phyloP scores from a whole-genome alignment of 352 stramenopile species.

The Phytophthora chlamydospora region DNA sequence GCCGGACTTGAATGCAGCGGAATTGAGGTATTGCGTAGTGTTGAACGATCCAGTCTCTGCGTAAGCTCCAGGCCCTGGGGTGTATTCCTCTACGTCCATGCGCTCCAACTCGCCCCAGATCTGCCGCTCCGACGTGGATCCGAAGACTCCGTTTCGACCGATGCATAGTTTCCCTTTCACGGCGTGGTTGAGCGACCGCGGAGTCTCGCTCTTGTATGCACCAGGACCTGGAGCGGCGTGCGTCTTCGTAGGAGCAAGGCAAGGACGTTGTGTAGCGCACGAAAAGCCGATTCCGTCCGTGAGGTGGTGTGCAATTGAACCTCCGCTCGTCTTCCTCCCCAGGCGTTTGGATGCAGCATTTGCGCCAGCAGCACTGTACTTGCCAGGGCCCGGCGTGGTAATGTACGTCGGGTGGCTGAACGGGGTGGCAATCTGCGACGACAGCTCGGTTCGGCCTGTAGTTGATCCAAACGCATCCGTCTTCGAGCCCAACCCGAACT shows the following conservation, averaged over 20 bases:
- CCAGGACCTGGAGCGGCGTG: constrained; percentile 51
- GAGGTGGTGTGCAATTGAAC: constrained; percentile 29
- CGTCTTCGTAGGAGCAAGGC: constrained; percentile 50
- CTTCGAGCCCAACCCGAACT: constrained; percentile 32
- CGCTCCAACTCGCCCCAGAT: constrained; percentile 68
- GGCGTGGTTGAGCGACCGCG: constrained; percentile 57
- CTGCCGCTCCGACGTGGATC: constrained; percentile 74
- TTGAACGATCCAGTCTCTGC: constrained; percentile 41
- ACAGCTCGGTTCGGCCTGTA: constrained; percentile 56
- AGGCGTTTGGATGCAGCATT: constrained; percentile 16
- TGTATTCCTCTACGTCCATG: constrained; percentile 52
- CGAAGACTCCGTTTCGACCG: constrained; percentile 74
- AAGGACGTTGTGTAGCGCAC: constrained; percentile 66
- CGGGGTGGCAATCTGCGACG: constrained; percentile 59
- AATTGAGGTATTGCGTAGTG: constrained; percentile 43
- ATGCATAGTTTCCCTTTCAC: constrained; percentile 57
- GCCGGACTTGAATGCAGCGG: constrained; percentile 64
- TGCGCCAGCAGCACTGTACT: constrained; percentile 36
- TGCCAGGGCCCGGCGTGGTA: constrained; percentile 61
- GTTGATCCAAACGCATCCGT: constrained; percentile 79
- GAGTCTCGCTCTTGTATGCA: constrained; percentile 68
- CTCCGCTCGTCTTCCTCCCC: constrained; percentile 21
- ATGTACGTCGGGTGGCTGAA: constrained; percentile 67
- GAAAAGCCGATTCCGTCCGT: constrained; percentile 71
- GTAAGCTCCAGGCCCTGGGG: constrained; percentile 69